Evolutionary conservation across 1,139 yeast genomes (phyloP), one percentile per base, ranked within the genome.

Genomic region (Blastobotrys elegans): DNA sequence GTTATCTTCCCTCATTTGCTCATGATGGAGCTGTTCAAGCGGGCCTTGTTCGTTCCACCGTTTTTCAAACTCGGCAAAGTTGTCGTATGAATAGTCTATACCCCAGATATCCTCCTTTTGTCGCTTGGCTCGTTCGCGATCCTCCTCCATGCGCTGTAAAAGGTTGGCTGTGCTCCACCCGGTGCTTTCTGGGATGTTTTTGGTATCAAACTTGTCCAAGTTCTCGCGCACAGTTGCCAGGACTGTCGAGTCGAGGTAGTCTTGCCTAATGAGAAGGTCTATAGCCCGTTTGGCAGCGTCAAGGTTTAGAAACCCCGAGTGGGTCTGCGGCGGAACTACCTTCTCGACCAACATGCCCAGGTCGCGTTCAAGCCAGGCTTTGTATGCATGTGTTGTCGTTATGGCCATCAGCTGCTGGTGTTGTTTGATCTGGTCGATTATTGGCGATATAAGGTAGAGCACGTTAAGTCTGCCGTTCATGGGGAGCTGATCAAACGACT

Each of bases 131-230:
- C 92, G 71, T 62, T 88, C 96, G 55, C 96, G 69, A 62, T 88
- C 96, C 53, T 84, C 92, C 61, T 88, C 95, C 80, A 88, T 85
- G 51, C 96, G 70, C 34, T 77, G 71, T n/a, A 84, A 62, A 13
- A 84, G 80, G 55, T 83, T 84, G 42, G 76, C 73, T 48, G 73
- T 49, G 5, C 56, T 46, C 50, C 56, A 44, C 26, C 43, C 43
- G 27, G 27, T 24, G 10, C 8, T 24, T 6, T 24, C 27, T 10
- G 27, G 20, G 8, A 32, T 14, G 10, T 16, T 8, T 14, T 16
- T 18, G 22, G 26, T 26, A 21, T 26, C 8, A 13, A 20, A 38
- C 7, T 38, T 24, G 5, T 38, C 41, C 21, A 38, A 2, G 8
- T 27, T 3, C 2, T 34, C 24, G 14, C n/a, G 10, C 6, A 34